Evolutionary conservation across 805 yeast genomes (phyloP).

Genomic region (Sporopachydermia quercuum): DNA sequence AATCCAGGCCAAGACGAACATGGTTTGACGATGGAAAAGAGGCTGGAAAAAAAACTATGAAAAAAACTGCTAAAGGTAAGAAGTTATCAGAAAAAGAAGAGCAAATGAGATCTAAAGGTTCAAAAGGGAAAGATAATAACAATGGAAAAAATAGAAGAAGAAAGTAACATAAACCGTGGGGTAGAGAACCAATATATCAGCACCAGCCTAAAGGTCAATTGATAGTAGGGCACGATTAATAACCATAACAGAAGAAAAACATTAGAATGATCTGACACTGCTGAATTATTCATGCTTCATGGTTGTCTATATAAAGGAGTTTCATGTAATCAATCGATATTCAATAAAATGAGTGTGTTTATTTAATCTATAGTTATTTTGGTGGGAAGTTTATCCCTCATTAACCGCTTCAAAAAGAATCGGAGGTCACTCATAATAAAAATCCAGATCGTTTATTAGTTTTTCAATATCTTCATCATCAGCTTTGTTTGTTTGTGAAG

Average conservation of each 20-base stretch:
- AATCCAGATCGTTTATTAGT: too few relatives aligned
- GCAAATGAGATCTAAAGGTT: slow-evolving; percentile 61
- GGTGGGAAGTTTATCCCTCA: too few relatives aligned
- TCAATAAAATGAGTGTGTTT: too few relatives aligned
- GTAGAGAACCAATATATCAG: slow-evolving; percentile 15
- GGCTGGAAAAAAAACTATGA: slow-evolving; percentile 22
- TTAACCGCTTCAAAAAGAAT: too few relatives aligned
- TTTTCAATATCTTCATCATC: too few relatives aligned
- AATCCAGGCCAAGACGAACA: slow-evolving; percentile 84
- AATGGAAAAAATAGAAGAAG: slow-evolving; percentile 23
- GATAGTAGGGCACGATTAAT: slow-evolving; percentile 9
- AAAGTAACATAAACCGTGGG: slow-evolving; percentile 18
- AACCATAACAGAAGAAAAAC: slow-evolving; percentile 9
- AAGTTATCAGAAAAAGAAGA: slow-evolving; percentile 38
- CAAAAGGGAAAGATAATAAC: slow-evolving; percentile 51
- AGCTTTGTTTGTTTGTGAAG: slow-evolving; percentile 2
- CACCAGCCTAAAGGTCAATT: slow-evolving; percentile 14
- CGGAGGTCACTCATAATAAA: too few relatives aligned
- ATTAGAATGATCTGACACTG: slow-evolving; percentile 2
- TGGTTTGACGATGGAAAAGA: slow-evolving; percentile 69
- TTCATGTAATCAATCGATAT: too few relatives aligned
- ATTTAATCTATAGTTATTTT: too few relatives aligned
- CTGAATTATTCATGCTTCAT: neutral
- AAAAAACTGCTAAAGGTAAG: slow-evolving; percentile 17
- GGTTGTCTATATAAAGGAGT: neutral